Conservation (phyloP, 2,329 filamentous ascomycete species). For the Didymellaceae sp. region DNA sequence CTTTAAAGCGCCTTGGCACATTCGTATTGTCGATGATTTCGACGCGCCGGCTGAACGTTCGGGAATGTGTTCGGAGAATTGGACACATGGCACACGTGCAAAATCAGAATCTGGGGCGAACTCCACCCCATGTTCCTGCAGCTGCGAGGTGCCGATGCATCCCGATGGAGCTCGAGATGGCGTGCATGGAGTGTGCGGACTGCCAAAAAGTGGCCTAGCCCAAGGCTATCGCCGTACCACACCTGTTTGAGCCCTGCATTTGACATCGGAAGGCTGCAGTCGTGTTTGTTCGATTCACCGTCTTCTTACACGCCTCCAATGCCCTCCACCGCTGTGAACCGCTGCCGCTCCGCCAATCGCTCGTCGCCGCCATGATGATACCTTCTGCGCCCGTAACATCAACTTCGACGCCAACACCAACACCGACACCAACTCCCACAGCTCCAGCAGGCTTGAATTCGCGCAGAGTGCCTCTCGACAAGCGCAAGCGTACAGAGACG, state of each 20-base stretch:
- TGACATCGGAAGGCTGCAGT: conserved; percentile 11
- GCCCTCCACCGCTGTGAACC: conserved; percentile 11
- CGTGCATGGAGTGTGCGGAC: background rate
- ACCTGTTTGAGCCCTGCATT: conserved; percentile 7
- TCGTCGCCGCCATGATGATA: conserved; percentile 17
- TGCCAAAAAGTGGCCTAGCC: conserved; percentile 16
- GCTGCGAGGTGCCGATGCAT: conserved; percentile 12
- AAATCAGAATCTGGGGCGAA: conserved; percentile 12
- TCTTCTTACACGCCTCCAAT: conserved; percentile 12
- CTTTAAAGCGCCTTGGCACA: no score
- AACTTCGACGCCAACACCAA: conserved; percentile 2
- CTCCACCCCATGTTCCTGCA: conserved; percentile 7
- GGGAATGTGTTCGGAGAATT: conserved; percentile 11
- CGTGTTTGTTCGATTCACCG: conserved; percentile 1
- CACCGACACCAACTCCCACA: background rate
- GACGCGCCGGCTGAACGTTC: background rate
- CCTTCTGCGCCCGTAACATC: conserved; percentile 8
- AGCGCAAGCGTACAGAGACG: conserved; percentile 54
- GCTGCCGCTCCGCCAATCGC: conserved; percentile 13
- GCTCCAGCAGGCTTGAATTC: conserved; percentile 27
- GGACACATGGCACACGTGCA: background rate
- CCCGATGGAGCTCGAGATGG: conserved; percentile 9
- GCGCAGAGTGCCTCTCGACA: conserved; percentile 52
- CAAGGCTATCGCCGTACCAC: conserved; percentile 9
- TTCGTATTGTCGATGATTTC: no score